Percentiles rank a stretch among this genome's conserved stretches.
These are phyloP conservation scores for Iberis amara DNA, from an alignment of 441 rosid species.

Conservation along the genomic window DNA sequence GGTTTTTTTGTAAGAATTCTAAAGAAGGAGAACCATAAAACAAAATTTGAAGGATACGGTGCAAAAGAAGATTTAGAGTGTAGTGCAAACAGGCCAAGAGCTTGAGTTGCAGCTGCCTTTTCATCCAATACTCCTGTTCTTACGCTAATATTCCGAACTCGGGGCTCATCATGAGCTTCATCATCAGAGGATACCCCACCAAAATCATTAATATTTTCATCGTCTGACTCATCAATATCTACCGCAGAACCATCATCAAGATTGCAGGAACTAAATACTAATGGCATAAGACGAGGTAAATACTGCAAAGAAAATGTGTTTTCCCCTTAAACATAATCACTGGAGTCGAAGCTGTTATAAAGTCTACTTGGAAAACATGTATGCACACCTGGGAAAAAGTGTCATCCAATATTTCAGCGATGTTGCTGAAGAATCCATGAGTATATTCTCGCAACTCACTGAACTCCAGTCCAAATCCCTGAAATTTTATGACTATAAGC, in stretches of 20 bases:
- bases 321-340: conserved; percentile 16
- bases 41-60: conserved; percentile 65
- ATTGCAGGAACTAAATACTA: conserved; percentile 88
- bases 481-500: conserved; percentile 25
- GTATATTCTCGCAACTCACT: conserved; percentile 97
- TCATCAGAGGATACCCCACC: conserved; percentile 97
- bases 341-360: conserved; percentile 2
- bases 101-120: conserved; percentile 99
- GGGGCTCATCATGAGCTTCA: conserved; percentile 95
- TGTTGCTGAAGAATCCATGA: conserved; percentile 95
- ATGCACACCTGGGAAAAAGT: conserved; percentile 68
- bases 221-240: conserved; percentile 85
- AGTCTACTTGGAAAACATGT: conserved; percentile 20
- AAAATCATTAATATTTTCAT: conserved; percentile 77
- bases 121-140: conserved; percentile 97
- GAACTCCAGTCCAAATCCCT: conserved; percentile 91
- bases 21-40: conserved; percentile 19
- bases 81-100: conserved; percentile 91
- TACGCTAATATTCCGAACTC: conserved; percentile 90
- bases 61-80: conserved; percentile 76
- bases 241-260: conserved; percentile 99
- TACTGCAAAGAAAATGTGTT: conserved; percentile 48
- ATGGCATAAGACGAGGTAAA: conserved; percentile 85
- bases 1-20: conserved; percentile 3
- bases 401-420: conserved; percentile 91